phyloP scores from a whole-genome alignment of 2,329 filamentous ascomycete genomes.

The Scedosporium dehoogii region DNA sequence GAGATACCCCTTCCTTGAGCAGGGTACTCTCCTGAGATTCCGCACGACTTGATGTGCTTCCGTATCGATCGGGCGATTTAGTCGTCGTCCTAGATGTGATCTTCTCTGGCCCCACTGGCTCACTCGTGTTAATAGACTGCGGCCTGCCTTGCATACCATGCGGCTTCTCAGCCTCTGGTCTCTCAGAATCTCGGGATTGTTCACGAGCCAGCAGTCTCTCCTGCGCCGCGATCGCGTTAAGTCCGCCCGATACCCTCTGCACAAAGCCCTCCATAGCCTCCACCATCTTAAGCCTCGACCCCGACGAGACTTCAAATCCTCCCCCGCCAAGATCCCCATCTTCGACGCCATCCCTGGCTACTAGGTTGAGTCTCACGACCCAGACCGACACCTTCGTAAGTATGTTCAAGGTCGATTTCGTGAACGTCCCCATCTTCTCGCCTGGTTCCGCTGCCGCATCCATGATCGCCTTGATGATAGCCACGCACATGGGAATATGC shows the following conservation, averaged over 20 bases:
- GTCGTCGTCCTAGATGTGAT: no score
- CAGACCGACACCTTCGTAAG: neutral
- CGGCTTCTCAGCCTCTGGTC: neutral
- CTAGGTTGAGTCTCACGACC: neutral
- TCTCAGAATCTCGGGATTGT: neutral
- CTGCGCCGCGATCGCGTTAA: neutral
- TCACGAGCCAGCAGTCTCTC: neutral
- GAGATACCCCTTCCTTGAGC: no score
- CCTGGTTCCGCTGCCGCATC: neutral
- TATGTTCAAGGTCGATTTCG: neutral
- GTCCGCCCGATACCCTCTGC: neutral
- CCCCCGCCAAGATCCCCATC: neutral
- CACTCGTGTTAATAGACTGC: no score
- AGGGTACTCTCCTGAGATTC: no score
- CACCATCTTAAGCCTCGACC: neutral
- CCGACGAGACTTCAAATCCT: neutral
- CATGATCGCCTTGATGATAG: slow-evolving; percentile 4
- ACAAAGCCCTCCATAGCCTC: neutral
- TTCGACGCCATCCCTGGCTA: neutral
- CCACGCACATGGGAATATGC: slow-evolving; percentile 5
- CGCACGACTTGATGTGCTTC: no score
- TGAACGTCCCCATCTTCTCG: neutral
- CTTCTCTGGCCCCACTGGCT: no score
- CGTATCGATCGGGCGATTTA: no score
- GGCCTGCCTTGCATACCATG: neutral